These are phyloP conservation scores for Gracilaria domingensis DNA, from an alignment of 23 red algal species.

Conservation along the genomic window DNA sequence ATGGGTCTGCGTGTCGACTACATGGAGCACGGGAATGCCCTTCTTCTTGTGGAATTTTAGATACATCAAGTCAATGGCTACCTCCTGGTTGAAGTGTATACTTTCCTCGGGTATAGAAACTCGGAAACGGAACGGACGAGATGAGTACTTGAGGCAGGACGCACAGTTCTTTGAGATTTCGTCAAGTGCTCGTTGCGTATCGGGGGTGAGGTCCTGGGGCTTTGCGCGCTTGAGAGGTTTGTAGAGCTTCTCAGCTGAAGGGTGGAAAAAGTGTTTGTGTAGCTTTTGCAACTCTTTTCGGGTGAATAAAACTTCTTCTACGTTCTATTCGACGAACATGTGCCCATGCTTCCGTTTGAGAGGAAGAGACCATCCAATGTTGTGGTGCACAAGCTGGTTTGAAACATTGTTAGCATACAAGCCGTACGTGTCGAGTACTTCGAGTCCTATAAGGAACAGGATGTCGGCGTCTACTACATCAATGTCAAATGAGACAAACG, in stretches of 20 bases:
- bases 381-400: background rate
- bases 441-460: slow-evolving; percentile 34
- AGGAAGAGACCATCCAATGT: background rate
- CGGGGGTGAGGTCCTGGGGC: background rate
- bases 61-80: slow-evolving; percentile 53
- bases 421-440: slow-evolving; percentile 17
- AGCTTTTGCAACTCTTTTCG: slow-evolving; percentile 36
- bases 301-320: slow-evolving; percentile 12
- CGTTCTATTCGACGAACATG: slow-evolving; percentile 36
- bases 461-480: slow-evolving; percentile 35
- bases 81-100: slow-evolving; percentile 31
- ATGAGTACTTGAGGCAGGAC: slow-evolving; percentile 5
- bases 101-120: background rate
- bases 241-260: slow-evolving; percentile 33
- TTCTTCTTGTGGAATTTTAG: background rate
- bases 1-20: slow-evolving; percentile 37
- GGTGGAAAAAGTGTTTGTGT: slow-evolving; percentile 56
- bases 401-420: slow-evolving; percentile 25
- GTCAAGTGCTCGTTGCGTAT: background rate
- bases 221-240: slow-evolving; percentile 49
- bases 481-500: slow-evolving; percentile 1
- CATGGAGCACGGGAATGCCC: slow-evolving; percentile 23
- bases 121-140: background rate
- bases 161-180: slow-evolving; percentile 22
- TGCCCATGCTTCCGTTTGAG: slow-evolving; percentile 46